A percentile compares a stretch with the other conserved stretches of the same genome.
phyloP scores from a whole-genome alignment of 2,329 filamentous ascomycete genomes.

The Cephalotrichum gorgonifer region DNA sequence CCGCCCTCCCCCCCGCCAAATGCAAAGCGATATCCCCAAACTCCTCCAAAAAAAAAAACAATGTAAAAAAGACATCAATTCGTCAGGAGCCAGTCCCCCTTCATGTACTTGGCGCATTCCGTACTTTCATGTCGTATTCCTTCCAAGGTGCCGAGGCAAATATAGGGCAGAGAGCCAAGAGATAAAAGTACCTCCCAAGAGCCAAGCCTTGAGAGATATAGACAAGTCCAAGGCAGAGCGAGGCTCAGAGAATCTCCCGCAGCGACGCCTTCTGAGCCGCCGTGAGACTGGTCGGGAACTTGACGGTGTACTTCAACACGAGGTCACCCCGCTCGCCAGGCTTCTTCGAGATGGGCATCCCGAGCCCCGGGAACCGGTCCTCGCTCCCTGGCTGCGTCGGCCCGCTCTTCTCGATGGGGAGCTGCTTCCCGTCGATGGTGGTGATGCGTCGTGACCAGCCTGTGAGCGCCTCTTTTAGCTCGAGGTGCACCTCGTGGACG shows the following conservation, averaged over 20 bases:
- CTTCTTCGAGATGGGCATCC: constrained; percentile 93
- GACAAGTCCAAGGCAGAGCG: not conserved
- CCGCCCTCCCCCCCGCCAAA: not conserved
- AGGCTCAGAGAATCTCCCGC: constrained; percentile 59
- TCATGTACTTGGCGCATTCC: not conserved
- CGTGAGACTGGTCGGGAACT: constrained; percentile 75
- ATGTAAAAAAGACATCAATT: not conserved
- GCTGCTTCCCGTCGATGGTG: constrained; percentile 84
- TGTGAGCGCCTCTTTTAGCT: constrained; percentile 86
- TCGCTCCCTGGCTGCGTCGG: constrained; percentile 78
- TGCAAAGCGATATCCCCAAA: not conserved
- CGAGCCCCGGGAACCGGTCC: constrained; percentile 73
- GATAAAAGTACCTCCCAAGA: not conserved
- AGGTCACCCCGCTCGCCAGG: constrained; percentile 78
- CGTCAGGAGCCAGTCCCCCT: not conserved
- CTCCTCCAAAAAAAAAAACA: not conserved
- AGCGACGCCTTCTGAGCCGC: constrained; percentile 68
- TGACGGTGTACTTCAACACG: constrained; percentile 82
- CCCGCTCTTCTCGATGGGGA: constrained; percentile 68
- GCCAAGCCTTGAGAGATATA: not conserved
- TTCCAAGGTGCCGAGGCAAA: not conserved
- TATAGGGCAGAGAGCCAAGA: not conserved
- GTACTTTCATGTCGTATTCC: not conserved
- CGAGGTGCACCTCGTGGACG: constrained; percentile 65
- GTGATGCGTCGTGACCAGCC: constrained; percentile 88